Conservation (phyloP, 306 rosid genomes). For the Cercis canadensis region DNA sequence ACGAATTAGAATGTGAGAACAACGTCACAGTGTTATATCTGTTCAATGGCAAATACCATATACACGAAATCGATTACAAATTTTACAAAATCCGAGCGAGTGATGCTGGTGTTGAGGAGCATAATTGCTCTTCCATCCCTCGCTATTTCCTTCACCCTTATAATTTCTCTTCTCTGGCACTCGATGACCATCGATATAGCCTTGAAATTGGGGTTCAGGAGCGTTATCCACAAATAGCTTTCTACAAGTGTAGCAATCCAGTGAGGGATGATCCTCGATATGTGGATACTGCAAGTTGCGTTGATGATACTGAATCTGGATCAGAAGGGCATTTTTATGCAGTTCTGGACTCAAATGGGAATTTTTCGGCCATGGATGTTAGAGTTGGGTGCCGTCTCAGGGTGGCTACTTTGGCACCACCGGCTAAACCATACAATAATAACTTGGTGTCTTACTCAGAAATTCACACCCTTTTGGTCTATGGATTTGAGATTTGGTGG, state of each 20-base stretch:
- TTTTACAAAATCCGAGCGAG: neutral
- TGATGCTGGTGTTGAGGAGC: slow-evolving; percentile 29
- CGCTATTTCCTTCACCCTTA: slow-evolving; percentile 16
- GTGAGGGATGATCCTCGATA: slow-evolving; percentile 15
- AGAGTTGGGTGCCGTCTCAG: no score
- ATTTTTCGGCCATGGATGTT: neutral
- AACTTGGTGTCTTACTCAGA: no score
- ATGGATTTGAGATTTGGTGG: slow-evolving; percentile 35
- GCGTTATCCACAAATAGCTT: neutral
- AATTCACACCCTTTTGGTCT: neutral
- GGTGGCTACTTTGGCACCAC: no score
- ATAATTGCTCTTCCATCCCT: slow-evolving; percentile 35
- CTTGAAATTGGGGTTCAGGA: no score
- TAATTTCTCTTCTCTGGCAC: no score
- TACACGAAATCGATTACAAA: neutral
- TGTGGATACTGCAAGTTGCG: neutral
- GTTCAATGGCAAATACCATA: neutral
- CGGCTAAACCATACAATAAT: no score
- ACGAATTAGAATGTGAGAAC: neutral
- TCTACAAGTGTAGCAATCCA: slow-evolving; percentile 29
- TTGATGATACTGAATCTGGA: neutral
- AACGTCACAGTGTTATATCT: neutral
- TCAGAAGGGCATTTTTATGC: slow-evolving; percentile 17
- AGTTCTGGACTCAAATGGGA: neutral
- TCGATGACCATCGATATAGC: no score